phyloP scores from a whole-genome alignment of 2,329 filamentous ascomycete genomes.

The Penicillium griseofulvum region DNA sequence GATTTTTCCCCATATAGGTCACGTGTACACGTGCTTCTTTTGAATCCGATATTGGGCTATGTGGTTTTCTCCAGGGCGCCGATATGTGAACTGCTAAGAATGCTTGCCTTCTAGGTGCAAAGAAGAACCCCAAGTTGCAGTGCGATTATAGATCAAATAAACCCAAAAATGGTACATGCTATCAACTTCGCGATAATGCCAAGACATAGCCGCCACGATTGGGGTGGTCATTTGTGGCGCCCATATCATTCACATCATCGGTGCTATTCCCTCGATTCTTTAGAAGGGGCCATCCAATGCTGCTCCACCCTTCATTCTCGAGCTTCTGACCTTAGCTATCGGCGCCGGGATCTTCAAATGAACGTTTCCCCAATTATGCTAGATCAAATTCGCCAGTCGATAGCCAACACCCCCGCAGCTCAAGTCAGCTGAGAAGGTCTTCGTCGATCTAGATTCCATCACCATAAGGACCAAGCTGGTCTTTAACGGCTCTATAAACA shows the following conservation, averaged over 20 bases:
- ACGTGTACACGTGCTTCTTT: neutral
- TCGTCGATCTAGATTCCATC: slow-evolving; percentile 49
- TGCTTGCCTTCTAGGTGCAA: too few species aligned
- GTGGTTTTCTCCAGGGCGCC: too few species aligned
- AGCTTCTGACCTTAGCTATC: slow-evolving; percentile 37
- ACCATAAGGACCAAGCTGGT: slow-evolving; percentile 37
- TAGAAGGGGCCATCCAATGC: too few species aligned
- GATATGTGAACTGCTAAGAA: too few species aligned
- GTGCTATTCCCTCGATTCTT: too few species aligned
- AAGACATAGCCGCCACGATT: too few species aligned
- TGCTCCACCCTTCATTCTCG: slow-evolving; percentile 41
- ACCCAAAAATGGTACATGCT: too few species aligned
- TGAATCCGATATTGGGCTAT: neutral
- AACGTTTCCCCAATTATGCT: slow-evolving; percentile 11
- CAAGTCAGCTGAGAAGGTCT: slow-evolving; percentile 45
- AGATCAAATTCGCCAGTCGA: slow-evolving; percentile 32
- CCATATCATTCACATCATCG: too few species aligned
- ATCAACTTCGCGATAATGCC: neutral
- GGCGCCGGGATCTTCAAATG: slow-evolving; percentile 43
- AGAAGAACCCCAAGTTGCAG: too few species aligned
- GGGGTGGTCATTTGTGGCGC: too few species aligned
- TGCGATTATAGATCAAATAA: too few species aligned
- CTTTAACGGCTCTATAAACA: slow-evolving; percentile 35
- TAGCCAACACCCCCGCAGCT: too few species aligned
- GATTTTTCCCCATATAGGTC: neutral